phyloP scores from a whole-genome alignment of 495 filamentous ascomycete genomes.

The Podospora appendiculata region DNA sequence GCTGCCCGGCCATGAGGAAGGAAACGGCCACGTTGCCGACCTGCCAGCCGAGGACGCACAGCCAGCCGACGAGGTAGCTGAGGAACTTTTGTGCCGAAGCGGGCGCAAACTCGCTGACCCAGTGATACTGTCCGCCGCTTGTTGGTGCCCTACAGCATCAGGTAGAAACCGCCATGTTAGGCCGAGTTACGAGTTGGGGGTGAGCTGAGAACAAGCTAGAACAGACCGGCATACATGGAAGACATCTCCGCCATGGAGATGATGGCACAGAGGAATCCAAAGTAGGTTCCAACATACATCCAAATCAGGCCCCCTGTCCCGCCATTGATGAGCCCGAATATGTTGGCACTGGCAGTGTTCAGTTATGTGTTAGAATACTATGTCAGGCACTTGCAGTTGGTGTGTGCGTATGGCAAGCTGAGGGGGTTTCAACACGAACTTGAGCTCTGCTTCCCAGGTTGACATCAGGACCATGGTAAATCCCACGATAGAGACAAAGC shows the following conservation, averaged over 20 bases:
- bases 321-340: conserved; percentile 19
- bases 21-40: conserved; percentile 44
- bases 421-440: background rate
- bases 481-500: conserved; percentile 38
- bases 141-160: conserved; percentile 19
- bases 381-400: background rate
- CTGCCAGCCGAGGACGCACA: conserved; percentile 55
- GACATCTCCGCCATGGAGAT: conserved; percentile 21
- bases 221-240: conserved; percentile 8
- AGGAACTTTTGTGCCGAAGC: conserved; percentile 45
- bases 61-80: conserved; percentile 56
- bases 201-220: background rate
- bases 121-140: conserved; percentile 33
- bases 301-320: conserved; percentile 23
- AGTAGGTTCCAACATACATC: conserved; percentile 20
- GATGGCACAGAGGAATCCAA: conserved; percentile 17
- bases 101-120: conserved; percentile 54
- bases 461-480: conserved; percentile 42
- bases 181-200: background rate
- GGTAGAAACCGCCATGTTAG: background rate
- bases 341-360: background rate
- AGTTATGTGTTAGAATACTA: background rate
- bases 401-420: no score
- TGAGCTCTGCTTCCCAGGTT: conserved; percentile 38
- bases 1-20: conserved; percentile 49